These are phyloP conservation scores for Termitomyces sp. DNA, from an alignment of 768 basidiomycete species.

Conservation along the genomic window DNA sequence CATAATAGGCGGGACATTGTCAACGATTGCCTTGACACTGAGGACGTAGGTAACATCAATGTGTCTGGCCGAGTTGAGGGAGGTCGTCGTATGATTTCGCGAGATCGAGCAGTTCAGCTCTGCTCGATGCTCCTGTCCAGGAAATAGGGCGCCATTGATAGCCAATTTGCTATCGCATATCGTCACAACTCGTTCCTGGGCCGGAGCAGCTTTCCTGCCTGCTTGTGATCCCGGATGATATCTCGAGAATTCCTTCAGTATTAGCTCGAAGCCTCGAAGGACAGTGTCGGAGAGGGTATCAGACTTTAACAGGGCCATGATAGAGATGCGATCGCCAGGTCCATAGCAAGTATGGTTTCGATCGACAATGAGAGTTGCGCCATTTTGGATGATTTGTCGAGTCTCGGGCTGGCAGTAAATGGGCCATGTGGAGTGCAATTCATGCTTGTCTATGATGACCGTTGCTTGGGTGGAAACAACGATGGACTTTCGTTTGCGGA, in stretches of 20 bases:
- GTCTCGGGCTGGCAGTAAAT: conserved; percentile 78
- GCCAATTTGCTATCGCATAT: conserved; percentile 72
- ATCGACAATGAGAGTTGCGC: conserved; percentile 71
- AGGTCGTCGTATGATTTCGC: conserved; percentile 72
- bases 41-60: conserved; percentile 84
- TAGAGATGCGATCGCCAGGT: conserved; percentile 75
- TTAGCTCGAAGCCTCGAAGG: conserved; percentile 81
- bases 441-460: conserved; percentile 90
- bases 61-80: conserved; percentile 76
- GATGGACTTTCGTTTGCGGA: conserved; percentile 74
- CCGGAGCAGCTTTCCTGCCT: conserved; percentile 51
- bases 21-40: conserved; percentile 74
- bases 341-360: conserved; percentile 80
- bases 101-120: conserved; percentile 74
- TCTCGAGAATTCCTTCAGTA: conserved; percentile 72
- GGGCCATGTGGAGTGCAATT: conserved; percentile 91
- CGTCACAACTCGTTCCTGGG: conserved; percentile 48
- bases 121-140: conserved; percentile 64
- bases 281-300: conserved; percentile 65
- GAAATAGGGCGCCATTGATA: conserved; percentile 70
- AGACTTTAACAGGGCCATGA: conserved; percentile 70
- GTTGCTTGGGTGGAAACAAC: conserved; percentile 63
- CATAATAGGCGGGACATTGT: conserved; percentile 55
- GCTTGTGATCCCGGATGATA: conserved; percentile 62
- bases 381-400: conserved; percentile 62